Percentiles rank a stretch among this genome's conserved stretches.
These are phyloP conservation scores for Thalassiosira mediterranea DNA, from an alignment of 352 stramenopile species.

Conservation along the genomic window DNA sequence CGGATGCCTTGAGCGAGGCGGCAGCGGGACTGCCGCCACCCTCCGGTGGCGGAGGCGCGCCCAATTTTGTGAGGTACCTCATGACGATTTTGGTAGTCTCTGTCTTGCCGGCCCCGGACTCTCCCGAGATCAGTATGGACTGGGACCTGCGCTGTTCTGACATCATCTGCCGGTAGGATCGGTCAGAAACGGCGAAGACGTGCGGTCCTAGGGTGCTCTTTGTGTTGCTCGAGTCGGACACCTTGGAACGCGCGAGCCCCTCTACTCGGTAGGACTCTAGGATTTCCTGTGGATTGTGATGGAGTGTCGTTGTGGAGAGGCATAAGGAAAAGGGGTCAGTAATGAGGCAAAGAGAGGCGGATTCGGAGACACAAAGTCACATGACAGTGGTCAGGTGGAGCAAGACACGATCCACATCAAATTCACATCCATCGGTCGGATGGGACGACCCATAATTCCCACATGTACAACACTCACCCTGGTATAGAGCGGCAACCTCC, in stretches of 20 bases:
- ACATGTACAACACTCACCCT: constrained; percentile 75
- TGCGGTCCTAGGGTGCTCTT: constrained; percentile 76
- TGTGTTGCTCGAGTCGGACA: constrained; percentile 48
- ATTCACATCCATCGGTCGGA: too few relatives aligned
- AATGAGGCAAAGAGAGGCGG: too few relatives aligned
- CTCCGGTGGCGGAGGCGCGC: constrained; percentile 11
- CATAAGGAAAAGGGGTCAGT: too few relatives aligned
- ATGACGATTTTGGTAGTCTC: constrained; percentile 96
- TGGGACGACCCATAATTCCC: too few relatives aligned
- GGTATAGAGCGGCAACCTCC: constrained; percentile 85
- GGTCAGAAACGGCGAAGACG: constrained; percentile 83
- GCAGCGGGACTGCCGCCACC: constrained; percentile 6
- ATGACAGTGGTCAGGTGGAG: too few relatives aligned
- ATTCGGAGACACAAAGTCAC: too few relatives aligned
- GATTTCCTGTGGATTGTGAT: constrained; percentile 64
- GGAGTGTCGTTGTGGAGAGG: too few relatives aligned
- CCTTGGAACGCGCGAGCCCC: constrained; percentile 78
- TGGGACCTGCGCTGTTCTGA: constrained; percentile 76
- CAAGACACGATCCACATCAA: too few relatives aligned
- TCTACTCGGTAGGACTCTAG: constrained; percentile 81
- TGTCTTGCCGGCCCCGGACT: constrained; percentile 91
- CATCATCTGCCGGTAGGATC: constrained; percentile 86
- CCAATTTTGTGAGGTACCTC: constrained; percentile 84
- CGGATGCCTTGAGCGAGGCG: too few relatives aligned
- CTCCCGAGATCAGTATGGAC: constrained; percentile 87